Conservation (phyloP, 177 flowering plant genomes). For the Telopea speciosissima region DNA sequence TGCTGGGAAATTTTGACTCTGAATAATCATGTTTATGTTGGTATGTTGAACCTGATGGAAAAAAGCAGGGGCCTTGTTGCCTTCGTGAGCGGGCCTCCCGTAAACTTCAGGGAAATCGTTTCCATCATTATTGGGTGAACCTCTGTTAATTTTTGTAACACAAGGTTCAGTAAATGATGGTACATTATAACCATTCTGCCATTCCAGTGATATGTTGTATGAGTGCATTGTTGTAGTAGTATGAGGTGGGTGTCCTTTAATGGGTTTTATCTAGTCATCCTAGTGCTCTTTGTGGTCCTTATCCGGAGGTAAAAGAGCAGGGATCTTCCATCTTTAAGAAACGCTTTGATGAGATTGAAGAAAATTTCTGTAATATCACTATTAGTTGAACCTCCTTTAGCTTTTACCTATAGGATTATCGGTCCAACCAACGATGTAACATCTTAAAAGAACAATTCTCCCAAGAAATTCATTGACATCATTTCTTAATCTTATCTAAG, state of each 20-base stretch:
- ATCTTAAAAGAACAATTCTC: not conserved
- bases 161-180: not conserved
- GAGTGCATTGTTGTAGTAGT: not conserved
- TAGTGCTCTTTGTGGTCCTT: not conserved
- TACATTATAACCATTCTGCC: not conserved
- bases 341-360: slow-evolving; percentile 10
- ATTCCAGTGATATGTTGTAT: not conserved
- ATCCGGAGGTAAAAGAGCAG: not conserved
- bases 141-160: slow-evolving; percentile 15
- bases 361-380: slow-evolving; percentile 12
- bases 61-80: too few species aligned
- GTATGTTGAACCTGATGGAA: too few species aligned
- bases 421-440: slow-evolving; percentile 25
- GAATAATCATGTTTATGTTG: too few species aligned
- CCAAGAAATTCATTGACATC: not conserved
- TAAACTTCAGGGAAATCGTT: slow-evolving; percentile 32
- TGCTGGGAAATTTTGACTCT: too few species aligned
- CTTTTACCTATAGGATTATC: slow-evolving; percentile 4
- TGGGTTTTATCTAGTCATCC: not conserved
- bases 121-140: slow-evolving; percentile 54
- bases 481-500: not conserved
- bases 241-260: not conserved
- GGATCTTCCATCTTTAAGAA: not conserved
- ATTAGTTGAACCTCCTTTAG: slow-evolving; percentile 28
- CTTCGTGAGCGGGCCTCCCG: slow-evolving; percentile 23